phyloP scores from a whole-genome alignment of 2,329 filamentous ascomycete species.

The Blumeriella jaapii region DNA sequence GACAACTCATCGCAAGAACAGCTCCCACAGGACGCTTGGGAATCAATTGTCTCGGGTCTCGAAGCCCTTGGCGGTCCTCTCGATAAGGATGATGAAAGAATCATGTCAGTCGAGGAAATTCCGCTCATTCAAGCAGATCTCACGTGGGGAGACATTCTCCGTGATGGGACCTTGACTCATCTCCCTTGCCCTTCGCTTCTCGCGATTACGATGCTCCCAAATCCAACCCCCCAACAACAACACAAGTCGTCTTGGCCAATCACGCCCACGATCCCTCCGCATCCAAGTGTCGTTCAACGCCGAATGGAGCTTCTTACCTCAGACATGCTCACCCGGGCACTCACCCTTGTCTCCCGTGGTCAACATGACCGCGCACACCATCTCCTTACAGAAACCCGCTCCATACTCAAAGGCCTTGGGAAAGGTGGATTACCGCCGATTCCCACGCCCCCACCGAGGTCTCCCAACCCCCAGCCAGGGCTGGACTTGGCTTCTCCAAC shows the following conservation, averaged over 20 bases:
- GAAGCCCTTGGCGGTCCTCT: slow-evolving; percentile 83
- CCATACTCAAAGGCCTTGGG: slow-evolving; percentile 88
- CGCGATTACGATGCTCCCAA: slow-evolving; percentile 89
- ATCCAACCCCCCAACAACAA: slow-evolving; percentile 41
- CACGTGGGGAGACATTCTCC: slow-evolving; percentile 83
- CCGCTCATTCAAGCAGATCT: slow-evolving; percentile 92
- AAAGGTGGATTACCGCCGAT: slow-evolving; percentile 91
- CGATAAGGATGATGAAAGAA: slow-evolving; percentile 75
- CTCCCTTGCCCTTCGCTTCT: slow-evolving; percentile 81
- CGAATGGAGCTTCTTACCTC: slow-evolving; percentile 97
- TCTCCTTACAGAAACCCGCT: slow-evolving; percentile 82
- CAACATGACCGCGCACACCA: slow-evolving; percentile 93
- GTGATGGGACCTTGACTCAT: slow-evolving; percentile 76
- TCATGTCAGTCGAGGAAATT: slow-evolving; percentile 82
- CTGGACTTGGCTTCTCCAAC: too few species aligned
- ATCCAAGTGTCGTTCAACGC: slow-evolving; percentile 87
- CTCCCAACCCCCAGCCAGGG: slow-evolving; percentile 7
- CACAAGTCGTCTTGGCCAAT: slow-evolving; percentile 49
- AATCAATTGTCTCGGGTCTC: slow-evolving; percentile 88
- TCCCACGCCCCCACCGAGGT: slow-evolving; percentile 37
- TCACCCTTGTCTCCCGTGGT: slow-evolving; percentile 80
- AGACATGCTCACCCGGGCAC: slow-evolving; percentile 88
- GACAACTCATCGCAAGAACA: slow-evolving; percentile 72
- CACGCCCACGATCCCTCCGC: slow-evolving; percentile 79
- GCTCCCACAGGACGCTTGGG: slow-evolving; percentile 89